Percentiles rank a stretch among this genome's conserved stretches.
phyloP scores from a whole-genome alignment of 2,329 filamentous ascomycete genomes.

The Davidsoniella virescens region DNA sequence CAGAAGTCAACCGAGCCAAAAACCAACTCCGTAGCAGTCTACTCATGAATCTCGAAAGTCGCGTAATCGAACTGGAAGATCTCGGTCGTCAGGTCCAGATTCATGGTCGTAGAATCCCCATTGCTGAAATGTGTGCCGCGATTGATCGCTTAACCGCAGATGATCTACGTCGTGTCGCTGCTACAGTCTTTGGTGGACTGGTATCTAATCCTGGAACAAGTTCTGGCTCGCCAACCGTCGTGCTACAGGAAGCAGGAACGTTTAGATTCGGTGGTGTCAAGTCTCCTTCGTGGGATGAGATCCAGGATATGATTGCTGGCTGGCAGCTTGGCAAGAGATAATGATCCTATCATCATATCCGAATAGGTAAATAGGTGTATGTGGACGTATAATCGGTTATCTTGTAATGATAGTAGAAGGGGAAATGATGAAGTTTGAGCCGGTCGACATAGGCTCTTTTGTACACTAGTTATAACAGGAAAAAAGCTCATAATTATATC shows the following conservation, averaged over 20 bases:
- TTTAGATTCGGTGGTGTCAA: conserved; percentile 31
- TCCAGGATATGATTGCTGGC: conserved; percentile 67
- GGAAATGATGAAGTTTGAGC: neutral
- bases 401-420: conserved; percentile 4
- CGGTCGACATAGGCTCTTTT: conserved; percentile 1
- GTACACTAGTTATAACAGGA: conserved; percentile 11
- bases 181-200: conserved; percentile 57
- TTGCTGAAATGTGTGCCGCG: conserved; percentile 77
- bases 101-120: conserved; percentile 83
- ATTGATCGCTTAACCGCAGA: conserved; percentile 69
- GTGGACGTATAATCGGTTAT: neutral
- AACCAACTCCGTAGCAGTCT: conserved; percentile 84
- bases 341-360: neutral
- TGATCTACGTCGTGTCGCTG: conserved; percentile 71
- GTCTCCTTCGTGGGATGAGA: conserved; percentile 68
- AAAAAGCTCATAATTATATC: neutral
- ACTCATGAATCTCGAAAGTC: conserved; percentile 91
- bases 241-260: conserved; percentile 77
- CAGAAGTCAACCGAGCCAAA: conserved; percentile 83
- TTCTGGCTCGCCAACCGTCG: conserved; percentile 81
- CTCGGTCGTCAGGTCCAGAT: conserved; percentile 89
- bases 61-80: conserved; percentile 96
- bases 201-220: conserved; percentile 61
- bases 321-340: conserved; percentile 46
- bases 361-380: neutral